phyloP scores from a whole-genome alignment of 2,329 filamentous ascomycete species.

The Diaporthe capsici region DNA sequence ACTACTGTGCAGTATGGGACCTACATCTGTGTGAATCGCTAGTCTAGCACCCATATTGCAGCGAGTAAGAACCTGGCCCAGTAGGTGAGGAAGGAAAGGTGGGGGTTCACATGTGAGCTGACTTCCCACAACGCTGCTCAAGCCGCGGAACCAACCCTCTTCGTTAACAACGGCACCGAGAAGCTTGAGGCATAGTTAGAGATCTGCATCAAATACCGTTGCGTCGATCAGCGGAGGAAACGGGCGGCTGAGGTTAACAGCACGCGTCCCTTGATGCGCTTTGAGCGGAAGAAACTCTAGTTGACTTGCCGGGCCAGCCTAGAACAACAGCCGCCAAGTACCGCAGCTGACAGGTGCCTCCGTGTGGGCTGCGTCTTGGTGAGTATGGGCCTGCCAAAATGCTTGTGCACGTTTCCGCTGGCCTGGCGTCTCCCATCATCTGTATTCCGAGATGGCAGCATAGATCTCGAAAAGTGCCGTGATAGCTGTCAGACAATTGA shows the following conservation, averaged over 20 bases:
- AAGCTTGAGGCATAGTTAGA: constrained; percentile 10
- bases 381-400: constrained; percentile 1
- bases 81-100: background rate
- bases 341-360: constrained; percentile 15
- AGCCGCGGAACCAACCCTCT: constrained; percentile 5
- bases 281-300: constrained; percentile 19
- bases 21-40: constrained; percentile 17
- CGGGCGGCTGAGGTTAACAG: constrained; percentile 22
- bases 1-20: constrained; percentile 16
- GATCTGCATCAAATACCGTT: constrained; percentile 28
- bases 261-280: constrained; percentile 12
- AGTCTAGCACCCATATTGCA: constrained; percentile 11
- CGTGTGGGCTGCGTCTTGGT: background rate
- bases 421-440: constrained; percentile 24
- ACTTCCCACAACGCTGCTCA: background rate
- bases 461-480: constrained; percentile 24
- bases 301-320: constrained; percentile 21
- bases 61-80: constrained; percentile 4
- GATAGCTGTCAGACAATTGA: constrained; percentile 25
- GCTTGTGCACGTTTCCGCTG: constrained; percentile 12
- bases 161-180: background rate
- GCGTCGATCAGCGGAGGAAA: constrained; percentile 12
- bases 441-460: constrained; percentile 31
- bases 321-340: constrained; percentile 16
- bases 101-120: constrained; percentile 16